These are phyloP conservation scores for Podospora pseudoanserina DNA, from an alignment of 495 filamentous ascomycete species.

Conservation along the genomic window DNA sequence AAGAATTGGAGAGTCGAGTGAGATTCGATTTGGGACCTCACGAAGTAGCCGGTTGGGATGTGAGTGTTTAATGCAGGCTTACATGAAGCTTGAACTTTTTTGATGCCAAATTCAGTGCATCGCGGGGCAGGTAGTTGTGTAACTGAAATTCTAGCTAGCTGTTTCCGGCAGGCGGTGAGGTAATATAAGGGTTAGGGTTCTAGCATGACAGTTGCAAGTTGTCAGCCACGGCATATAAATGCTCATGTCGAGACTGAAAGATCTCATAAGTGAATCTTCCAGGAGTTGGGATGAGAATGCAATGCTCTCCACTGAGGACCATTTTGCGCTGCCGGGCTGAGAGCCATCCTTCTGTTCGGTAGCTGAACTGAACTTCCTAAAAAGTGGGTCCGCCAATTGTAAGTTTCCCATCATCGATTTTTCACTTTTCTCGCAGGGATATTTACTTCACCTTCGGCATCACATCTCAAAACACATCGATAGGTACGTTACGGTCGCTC, in stretches of 20 bases:
- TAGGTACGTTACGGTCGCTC: not conserved
- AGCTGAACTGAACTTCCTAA: not conserved
- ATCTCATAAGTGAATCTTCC: not conserved
- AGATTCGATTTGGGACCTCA: not conserved
- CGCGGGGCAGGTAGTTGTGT: not conserved
- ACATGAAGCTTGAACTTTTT: not conserved
- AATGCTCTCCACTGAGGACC: too few species aligned
- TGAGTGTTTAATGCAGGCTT: not conserved
- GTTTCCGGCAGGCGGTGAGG: not conserved
- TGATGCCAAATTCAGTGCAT: not conserved
- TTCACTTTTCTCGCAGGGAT: conserved; percentile 2
- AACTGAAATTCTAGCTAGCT: not conserved
- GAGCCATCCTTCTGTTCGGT: not conserved
- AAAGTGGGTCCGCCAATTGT: not conserved
- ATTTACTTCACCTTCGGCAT: not conserved
- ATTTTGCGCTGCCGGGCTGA: too few species aligned
- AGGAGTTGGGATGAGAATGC: too few species aligned
- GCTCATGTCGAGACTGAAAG: not conserved
- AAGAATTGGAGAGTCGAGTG: not conserved
- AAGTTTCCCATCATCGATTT: conserved; percentile 9
- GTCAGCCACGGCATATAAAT: too few species aligned
- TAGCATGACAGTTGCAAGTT: not conserved
- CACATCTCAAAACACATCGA: not conserved
- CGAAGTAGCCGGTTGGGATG: not conserved
- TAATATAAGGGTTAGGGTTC: not conserved